Conservation (phyloP, 192 early-diverging fungal species). For the Linnemannia exigua region DNA sequence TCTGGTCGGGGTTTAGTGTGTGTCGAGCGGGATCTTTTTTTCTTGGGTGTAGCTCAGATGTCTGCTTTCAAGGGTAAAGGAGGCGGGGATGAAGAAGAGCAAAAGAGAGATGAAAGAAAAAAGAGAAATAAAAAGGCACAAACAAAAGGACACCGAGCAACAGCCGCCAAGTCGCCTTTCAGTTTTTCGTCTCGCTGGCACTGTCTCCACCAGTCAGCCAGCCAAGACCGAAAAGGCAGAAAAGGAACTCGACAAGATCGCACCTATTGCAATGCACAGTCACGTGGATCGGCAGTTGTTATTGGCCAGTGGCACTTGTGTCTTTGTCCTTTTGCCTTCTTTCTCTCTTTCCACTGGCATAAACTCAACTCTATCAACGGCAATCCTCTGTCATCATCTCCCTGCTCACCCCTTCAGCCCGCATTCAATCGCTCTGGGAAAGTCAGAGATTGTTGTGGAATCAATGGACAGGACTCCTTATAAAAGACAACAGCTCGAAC, state of each 20-base stretch:
- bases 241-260: neutral
- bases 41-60: neutral
- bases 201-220: neutral
- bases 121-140: neutral
- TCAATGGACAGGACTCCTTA: constrained; percentile 27
- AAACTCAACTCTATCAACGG: neutral
- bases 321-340: neutral
- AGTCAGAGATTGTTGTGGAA: constrained; percentile 7
- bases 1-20: constrained; percentile 1
- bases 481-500: constrained; percentile 2
- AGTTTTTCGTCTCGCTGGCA: neutral
- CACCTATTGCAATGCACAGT: neutral
- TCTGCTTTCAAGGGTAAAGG: too few species aligned
- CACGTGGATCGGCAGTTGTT: neutral
- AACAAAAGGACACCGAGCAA: neutral
- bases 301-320: neutral
- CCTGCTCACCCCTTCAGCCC: neutral
- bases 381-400: neutral
- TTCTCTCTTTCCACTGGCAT: neutral
- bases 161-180: neutral
- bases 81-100: neutral
- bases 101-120: constrained; percentile 2
- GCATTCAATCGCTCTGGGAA: neutral
- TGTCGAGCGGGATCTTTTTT: neutral
- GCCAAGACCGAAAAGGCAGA: neutral